phyloP scores from a whole-genome alignment of 148 eudicot genomes.

The Fagopyrum tataricum region DNA sequence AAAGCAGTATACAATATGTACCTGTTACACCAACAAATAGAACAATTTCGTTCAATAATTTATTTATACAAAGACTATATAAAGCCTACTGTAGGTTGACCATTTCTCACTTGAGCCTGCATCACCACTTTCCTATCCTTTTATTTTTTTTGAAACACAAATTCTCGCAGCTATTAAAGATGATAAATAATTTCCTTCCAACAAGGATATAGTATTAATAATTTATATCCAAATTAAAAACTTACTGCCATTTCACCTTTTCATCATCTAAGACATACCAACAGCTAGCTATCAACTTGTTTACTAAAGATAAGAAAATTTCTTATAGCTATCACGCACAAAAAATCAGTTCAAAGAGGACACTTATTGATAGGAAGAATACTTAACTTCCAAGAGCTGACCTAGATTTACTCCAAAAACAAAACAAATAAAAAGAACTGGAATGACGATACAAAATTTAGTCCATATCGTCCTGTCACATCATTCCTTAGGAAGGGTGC shows the following conservation, averaged over 20 bases:
- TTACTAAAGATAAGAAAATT: too few relatives aligned
- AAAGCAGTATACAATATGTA: conserved; percentile 77
- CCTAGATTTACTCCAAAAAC: neutral
- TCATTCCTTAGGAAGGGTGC: neutral
- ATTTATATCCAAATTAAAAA: neutral
- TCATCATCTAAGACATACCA: neutral
- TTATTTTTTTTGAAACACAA: too few relatives aligned
- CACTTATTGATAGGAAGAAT: neutral
- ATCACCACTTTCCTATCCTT: too few relatives aligned
- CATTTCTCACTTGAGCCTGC: too few relatives aligned
- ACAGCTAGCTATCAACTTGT: neutral
- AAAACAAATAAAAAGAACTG: neutral
- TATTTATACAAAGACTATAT: too few relatives aligned
- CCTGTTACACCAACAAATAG: conserved; percentile 31
- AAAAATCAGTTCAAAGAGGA: neutral
- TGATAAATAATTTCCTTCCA: too few relatives aligned
- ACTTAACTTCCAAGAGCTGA: neutral
- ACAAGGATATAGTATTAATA: too few relatives aligned
- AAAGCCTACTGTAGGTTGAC: too few relatives aligned
- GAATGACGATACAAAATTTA: neutral
- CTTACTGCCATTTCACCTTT: neutral
- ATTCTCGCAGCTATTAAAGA: too few relatives aligned
- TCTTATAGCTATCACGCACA: too few relatives aligned
- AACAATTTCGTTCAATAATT: neutral
- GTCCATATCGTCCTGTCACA: neutral